Percentiles rank a stretch among this genome's conserved stretches.
phyloP scores from a whole-genome alignment of 75 land plant species.

The Picea glauca region DNA sequence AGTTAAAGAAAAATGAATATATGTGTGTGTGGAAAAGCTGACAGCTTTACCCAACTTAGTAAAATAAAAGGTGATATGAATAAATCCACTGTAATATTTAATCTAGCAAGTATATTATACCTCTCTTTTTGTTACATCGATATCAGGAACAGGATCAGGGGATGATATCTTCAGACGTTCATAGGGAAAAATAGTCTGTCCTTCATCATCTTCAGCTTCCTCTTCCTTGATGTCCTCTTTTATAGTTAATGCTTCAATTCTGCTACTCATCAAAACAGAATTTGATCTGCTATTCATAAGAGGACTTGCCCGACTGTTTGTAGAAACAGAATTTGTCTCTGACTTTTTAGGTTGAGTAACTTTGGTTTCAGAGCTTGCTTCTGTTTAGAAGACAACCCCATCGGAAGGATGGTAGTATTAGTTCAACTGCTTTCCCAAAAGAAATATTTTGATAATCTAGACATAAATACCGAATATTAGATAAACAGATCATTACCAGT shows the following conservation, averaged over 20 bases:
- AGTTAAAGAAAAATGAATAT: conserved; percentile 4
- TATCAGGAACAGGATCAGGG: conserved; percentile 54
- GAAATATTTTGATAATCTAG: background rate
- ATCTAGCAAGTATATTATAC: conserved; percentile 22
- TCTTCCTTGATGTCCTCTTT: conserved; percentile 62
- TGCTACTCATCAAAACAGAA: conserved; percentile 27
- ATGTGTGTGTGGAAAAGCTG: background rate
- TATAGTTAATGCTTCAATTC: conserved; percentile 38
- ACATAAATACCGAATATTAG: background rate
- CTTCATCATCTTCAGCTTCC: conserved; percentile 66
- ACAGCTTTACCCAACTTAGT: background rate
- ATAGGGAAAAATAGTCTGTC: conserved; percentile 53
- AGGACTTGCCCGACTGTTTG: background rate
- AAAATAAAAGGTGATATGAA: background rate
- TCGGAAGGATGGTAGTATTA: background rate
- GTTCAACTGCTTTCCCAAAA: background rate
- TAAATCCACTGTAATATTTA: background rate
- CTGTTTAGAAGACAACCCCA: conserved; percentile 8
- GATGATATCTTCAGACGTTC: conserved; percentile 64
- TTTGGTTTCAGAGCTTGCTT: conserved; percentile 20
- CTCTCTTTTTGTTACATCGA: conserved; percentile 86
- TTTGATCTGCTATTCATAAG: conserved; percentile 22
- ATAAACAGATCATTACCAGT: background rate
- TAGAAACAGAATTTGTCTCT: conserved; percentile 14
- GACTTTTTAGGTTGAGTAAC: conserved; percentile 17